These are phyloP conservation scores for Solanum bulbocastanum DNA, from an alignment of 257 asterid genomes.

Conservation along the genomic window DNA sequence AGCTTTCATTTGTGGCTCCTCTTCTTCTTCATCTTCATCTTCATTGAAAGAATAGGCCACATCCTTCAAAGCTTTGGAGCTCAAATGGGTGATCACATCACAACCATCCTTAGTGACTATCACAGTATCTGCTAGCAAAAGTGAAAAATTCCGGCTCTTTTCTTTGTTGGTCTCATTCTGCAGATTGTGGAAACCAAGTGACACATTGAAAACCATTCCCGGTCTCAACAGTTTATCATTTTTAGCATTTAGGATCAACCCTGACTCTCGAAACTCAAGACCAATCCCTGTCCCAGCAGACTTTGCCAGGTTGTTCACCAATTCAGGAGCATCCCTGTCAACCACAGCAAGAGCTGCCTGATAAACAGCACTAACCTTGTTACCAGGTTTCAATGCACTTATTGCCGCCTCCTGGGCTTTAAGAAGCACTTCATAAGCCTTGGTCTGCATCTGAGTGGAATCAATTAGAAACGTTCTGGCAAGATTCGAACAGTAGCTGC, in stretches of 20 bases:
- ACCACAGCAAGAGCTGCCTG: constrained; percentile 12
- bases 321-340: constrained; percentile 18
- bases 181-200: constrained; percentile 16
- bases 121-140: constrained; percentile 20
- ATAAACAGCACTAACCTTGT: constrained; percentile 8
- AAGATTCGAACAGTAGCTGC: constrained; percentile 20
- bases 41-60: constrained; percentile 21
- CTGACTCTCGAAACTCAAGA: constrained; percentile 24
- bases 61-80: constrained; percentile 21
- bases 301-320: constrained; percentile 7
- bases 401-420: constrained; percentile 14
- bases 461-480: constrained; percentile 18
- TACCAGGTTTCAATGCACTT: constrained; percentile 11
- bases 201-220: constrained; percentile 22
- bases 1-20: not conserved
- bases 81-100: constrained; percentile 10
- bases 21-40: constrained; percentile 15
- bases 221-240: constrained; percentile 13
- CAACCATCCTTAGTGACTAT: constrained; percentile 7
- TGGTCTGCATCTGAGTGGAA: constrained; percentile 12
- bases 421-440: constrained; percentile 18
- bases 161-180: constrained; percentile 15
- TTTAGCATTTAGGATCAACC: constrained; percentile 13
- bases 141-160: constrained; percentile 10
- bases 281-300: constrained; percentile 24